Conservation (phyloP, 2,329 filamentous ascomycete genomes). For the Didymella arachidicola region DNA sequence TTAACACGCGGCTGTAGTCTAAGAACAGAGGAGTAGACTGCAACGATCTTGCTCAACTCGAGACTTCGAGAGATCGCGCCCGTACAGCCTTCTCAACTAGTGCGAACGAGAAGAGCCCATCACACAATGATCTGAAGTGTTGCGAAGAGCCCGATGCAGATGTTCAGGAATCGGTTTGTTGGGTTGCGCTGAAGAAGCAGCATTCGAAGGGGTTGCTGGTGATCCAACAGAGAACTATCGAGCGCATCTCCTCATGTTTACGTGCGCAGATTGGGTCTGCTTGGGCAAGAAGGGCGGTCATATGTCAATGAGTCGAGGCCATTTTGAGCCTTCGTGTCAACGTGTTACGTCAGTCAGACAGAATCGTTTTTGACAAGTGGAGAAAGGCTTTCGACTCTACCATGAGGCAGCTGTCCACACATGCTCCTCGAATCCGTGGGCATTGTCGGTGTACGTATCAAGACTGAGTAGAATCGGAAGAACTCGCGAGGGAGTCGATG, state of each 20-base stretch:
- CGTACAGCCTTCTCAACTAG: background rate
- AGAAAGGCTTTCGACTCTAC: background rate
- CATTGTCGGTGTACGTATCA: background rate
- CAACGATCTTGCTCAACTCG: background rate
- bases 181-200: background rate
- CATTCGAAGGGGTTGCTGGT: background rate
- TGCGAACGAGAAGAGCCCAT: background rate
- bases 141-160: background rate
- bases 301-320: background rate
- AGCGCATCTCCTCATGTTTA: background rate
- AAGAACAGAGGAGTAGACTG: background rate
- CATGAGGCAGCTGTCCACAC: background rate
- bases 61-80: background rate
- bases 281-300: background rate
- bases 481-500: background rate
- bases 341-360: background rate
- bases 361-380: background rate
- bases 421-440: background rate
- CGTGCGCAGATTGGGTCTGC: background rate
- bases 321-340: background rate
- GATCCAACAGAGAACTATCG: background rate
- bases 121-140: background rate
- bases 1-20: background rate
- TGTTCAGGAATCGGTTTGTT: background rate
- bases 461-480: background rate